A percentile compares a stretch with the other conserved stretches of the same genome.
Evolutionary conservation across 1,139 yeast genomes (phyloP).

Genomic region (Debaryomyces sp.): DNA sequence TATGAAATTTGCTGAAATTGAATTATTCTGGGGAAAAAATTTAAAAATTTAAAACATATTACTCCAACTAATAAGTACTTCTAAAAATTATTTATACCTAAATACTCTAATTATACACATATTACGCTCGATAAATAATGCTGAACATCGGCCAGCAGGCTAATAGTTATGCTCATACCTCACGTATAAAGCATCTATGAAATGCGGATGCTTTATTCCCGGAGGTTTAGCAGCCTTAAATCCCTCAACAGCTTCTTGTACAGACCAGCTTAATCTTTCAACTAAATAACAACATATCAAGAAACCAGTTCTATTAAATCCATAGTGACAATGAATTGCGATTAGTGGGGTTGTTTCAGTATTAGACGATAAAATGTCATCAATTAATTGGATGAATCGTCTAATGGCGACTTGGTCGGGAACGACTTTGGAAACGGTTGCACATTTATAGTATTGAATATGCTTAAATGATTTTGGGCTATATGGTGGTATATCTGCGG

Average conservation of each 20-base stretch:
- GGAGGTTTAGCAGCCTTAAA: conserved; percentile 63
- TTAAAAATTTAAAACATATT: no score
- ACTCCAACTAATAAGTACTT: not conserved
- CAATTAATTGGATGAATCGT: conserved; percentile 57
- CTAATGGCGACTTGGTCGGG: conserved; percentile 67
- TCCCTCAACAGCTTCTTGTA: conserved; percentile 64
- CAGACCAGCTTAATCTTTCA: conserved; percentile 60
- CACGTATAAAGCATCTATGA: conserved; percentile 71
- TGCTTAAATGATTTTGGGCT: conserved; percentile 58
- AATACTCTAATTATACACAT: conserved; percentile 2
- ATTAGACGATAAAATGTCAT: conserved; percentile 40
- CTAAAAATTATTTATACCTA: not conserved
- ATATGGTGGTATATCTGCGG: conserved; percentile 78
- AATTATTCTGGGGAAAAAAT: not conserved
- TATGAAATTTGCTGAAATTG: not conserved
- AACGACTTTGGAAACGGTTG: conserved; percentile 78
- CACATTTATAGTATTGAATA: conserved; percentile 66
- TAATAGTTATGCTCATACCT: conserved; percentile 46
- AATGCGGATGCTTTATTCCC: conserved; percentile 79
- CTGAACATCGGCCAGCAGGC: not conserved
- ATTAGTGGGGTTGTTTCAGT: conserved; percentile 39
- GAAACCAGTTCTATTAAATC: conserved; percentile 80
- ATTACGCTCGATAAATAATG: conserved; percentile 2
- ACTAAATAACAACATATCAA: conserved; percentile 70
- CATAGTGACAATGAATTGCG: conserved; percentile 81